Percentiles rank a stretch among this genome's conserved stretches.
Evolutionary conservation across 2,329 filamentous ascomycete species (phyloP).

Genomic region (Pyrenochaeta sp.): DNA sequence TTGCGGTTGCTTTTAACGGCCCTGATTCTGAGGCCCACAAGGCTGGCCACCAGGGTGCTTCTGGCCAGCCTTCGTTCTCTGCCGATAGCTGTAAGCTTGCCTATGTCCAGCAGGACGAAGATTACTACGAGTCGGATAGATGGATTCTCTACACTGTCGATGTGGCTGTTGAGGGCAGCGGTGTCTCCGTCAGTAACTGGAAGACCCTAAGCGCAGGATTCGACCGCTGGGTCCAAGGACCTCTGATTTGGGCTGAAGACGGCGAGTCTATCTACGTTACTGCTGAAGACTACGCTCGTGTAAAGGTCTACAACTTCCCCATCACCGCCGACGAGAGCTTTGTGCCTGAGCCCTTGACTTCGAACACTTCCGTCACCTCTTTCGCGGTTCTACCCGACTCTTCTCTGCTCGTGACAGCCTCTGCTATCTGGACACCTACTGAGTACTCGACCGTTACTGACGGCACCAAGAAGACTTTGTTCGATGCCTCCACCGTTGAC

Average conservation of each 20-base stretch:
- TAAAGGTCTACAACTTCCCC: constrained; percentile 67
- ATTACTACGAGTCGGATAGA: constrained; percentile 81
- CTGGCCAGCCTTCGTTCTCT: constrained; percentile 75
- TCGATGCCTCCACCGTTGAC: constrained; percentile 69
- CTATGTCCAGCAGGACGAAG: constrained; percentile 76
- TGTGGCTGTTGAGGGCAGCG: constrained; percentile 28
- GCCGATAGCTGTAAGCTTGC: constrained; percentile 74
- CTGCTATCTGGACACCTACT: constrained; percentile 42
- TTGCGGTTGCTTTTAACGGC: constrained; percentile 44
- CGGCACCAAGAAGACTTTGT: constrained; percentile 53
- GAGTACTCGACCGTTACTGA: constrained; percentile 41
- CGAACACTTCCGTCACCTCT: constrained; percentile 47
- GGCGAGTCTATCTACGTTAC: constrained; percentile 42
- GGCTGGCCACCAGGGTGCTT: constrained; percentile 68
- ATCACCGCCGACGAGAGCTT: constrained; percentile 64
- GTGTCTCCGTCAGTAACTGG: constrained; percentile 40
- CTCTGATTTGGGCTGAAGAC: constrained; percentile 43
- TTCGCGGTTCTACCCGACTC: constrained; percentile 68
- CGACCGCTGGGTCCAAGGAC: constrained; percentile 40
- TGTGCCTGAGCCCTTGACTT: constrained; percentile 52
- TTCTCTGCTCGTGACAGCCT: constrained; percentile 54
- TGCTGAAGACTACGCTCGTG: constrained; percentile 45
- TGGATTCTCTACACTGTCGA: constrained; percentile 57
- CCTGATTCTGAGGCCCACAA: constrained; percentile 35
- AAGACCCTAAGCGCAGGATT: constrained; percentile 39